Evolutionary conservation across 306 rosid genomes (phyloP), one percentile per base, ranked within the genome.

Genomic region (Nissolia schottii): DNA sequence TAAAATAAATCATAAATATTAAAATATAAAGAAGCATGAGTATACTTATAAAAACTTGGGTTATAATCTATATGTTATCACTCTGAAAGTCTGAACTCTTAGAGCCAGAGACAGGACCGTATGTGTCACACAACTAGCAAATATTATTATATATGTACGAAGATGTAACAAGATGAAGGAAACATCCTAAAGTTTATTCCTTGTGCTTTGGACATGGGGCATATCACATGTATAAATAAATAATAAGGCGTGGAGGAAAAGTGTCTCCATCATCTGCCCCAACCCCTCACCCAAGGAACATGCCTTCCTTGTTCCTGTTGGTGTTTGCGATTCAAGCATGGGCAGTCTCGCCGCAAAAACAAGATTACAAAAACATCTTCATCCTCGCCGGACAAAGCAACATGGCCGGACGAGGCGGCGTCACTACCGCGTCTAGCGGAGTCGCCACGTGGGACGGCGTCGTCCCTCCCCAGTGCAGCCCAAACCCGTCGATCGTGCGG

Each of bases 341-440:
- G 62, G 0, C 43, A 58, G 73, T 70, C 45, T 64, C 0, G 35
- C 6, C 69, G 12, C 63, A 49, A 22, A 2, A 10, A 41, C 58
- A 73, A 61, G 55, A 70, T 10, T 40, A 34, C 5, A 77, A 61
- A 49, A 81, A 67, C 75, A 74, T 89, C 15, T 89, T 93, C 71
- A 87, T 93, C 65, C 56, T 91, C n/a, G 97, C 91, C 10, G 97
- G 98, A n/a, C 98, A 94, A 71, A 94, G 98, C 83, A 91, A 94
- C 90, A 94, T 94, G 97, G 98, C 95, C 6, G 96, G 96, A 6
- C 82, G 98, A 0, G 97, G 98, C 3, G 98, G 98, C 25, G 86
- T 90, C 51, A 45, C 9, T n/a, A 8, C 11, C 3, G 0, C 0
- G 14, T 58, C 43, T 0, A 72, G 78, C 27, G 28, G 65, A 74